These are phyloP conservation scores for Colletotrichum tropicale DNA, from an alignment of 2,329 filamentous ascomycete genomes.

Conservation along the genomic window DNA sequence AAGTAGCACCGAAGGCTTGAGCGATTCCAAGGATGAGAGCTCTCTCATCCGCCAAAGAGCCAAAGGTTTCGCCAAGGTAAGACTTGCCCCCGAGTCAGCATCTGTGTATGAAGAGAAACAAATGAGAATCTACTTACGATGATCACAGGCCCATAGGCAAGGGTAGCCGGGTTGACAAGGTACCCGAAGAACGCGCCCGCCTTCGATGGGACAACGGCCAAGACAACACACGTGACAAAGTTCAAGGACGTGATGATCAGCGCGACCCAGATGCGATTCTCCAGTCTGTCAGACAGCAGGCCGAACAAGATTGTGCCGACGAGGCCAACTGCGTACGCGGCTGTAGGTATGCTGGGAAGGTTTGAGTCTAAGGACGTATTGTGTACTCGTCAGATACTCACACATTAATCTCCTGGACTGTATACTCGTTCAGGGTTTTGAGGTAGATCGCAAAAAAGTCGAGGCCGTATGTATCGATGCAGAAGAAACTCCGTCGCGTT, in stretches of 20 bases:
- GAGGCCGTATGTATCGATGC: neutral
- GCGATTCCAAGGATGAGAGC: neutral
- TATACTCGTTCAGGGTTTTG: neutral
- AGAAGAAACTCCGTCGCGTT: neutral
- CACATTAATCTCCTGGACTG: neutral
- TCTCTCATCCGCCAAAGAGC: neutral
- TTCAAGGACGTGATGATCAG: neutral
- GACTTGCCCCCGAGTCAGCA: neutral
- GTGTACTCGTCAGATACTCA: neutral
- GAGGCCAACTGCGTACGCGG: neutral
- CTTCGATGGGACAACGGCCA: neutral
- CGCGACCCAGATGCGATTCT: neutral
- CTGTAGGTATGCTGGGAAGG: neutral
- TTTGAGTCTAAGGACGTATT: neutral
- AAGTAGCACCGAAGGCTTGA: neutral
- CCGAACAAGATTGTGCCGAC: neutral
- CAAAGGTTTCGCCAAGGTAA: neutral
- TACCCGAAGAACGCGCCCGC: neutral
- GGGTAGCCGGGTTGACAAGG: neutral
- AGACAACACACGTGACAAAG: neutral
- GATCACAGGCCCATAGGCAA: neutral
- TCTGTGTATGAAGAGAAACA: neutral
- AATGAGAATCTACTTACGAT: neutral
- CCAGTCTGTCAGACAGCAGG: neutral
- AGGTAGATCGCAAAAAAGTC: neutral